phyloP scores from a whole-genome alignment of 2,329 filamentous ascomycete genomes.

The Hypoxylon sp. region DNA sequence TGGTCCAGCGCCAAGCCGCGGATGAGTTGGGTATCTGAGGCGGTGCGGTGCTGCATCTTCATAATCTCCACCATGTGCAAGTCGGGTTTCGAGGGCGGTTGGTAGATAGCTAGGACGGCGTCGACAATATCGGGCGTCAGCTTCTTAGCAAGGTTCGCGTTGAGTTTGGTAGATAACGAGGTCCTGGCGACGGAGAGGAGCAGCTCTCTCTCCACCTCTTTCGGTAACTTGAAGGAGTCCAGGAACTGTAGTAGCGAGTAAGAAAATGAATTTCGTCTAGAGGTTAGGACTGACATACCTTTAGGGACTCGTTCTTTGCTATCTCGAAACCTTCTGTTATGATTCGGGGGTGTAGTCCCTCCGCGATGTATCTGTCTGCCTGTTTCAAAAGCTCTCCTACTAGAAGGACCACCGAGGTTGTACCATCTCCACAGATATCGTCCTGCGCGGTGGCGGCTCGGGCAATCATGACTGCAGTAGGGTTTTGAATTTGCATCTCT shows the following conservation, averaged over 20 bases:
- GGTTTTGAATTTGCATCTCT: constrained; percentile 97
- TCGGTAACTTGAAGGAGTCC: constrained; percentile 90
- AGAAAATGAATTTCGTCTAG: constrained; percentile 28
- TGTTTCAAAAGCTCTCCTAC: constrained; percentile 98
- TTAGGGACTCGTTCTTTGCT: constrained; percentile 91
- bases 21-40: constrained; percentile 96
- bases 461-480: constrained; percentile 89
- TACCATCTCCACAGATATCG: constrained; percentile 98
- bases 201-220: constrained; percentile 92
- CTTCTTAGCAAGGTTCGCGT: constrained; percentile 87
- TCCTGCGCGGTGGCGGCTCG: constrained; percentile 95
- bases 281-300: constrained; percentile 66
- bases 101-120: constrained; percentile 93
- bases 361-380: constrained; percentile 94
- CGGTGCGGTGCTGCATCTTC: constrained; percentile 99
- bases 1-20: constrained; percentile 93
- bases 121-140: constrained; percentile 97
- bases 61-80: constrained; percentile 99
- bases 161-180: constrained; percentile 95
- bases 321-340: constrained; percentile 98
- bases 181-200: constrained; percentile 94
- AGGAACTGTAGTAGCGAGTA: constrained; percentile 76
- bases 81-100: constrained; percentile 91
- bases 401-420: constrained; percentile 93
- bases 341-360: constrained; percentile 96